phyloP scores from a whole-genome alignment of 225 moss, liverwort and hornwort species.

The Straminergon stramineum region DNA sequence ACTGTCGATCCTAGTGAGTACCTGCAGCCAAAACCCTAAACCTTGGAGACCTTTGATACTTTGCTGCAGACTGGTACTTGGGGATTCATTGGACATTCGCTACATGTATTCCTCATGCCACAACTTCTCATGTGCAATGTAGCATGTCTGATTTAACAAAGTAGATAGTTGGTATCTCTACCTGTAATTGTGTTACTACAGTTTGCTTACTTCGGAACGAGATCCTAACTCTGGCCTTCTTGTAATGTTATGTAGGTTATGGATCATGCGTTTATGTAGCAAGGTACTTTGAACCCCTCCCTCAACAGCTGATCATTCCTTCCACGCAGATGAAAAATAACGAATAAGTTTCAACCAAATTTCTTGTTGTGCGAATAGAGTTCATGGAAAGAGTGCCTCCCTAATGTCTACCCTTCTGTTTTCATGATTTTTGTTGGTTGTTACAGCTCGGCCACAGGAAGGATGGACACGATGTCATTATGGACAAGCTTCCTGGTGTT shows the following conservation, averaged over 20 bases:
- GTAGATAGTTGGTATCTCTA: background rate
- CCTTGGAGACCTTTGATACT: no score
- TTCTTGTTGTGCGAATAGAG: background rate
- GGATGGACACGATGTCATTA: background rate
- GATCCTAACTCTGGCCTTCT: background rate
- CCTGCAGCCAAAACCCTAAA: background rate
- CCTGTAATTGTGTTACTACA: background rate
- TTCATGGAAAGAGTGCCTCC: background rate
- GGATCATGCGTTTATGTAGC: constrained; percentile 32
- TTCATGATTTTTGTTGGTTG: background rate
- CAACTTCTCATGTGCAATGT: background rate
- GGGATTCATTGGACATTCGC: background rate
- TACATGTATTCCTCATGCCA: background rate
- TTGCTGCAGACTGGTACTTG: background rate
- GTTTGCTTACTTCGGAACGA: background rate
- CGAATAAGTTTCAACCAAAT: background rate
- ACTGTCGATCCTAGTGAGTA: constrained; percentile 40
- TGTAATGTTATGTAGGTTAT: constrained; percentile 12
- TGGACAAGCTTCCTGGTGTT: background rate
- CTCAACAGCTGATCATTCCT: background rate
- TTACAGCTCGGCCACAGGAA: constrained; percentile 8
- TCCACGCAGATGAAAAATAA: background rate
- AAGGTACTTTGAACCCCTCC: constrained; percentile 1
- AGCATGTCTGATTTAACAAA: background rate
- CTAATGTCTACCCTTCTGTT: background rate